Evolutionary conservation across 768 basidiomycete genomes (phyloP), one percentile per base, ranked within the genome.

Genomic region (Chlorophyllum brunneum): DNA sequence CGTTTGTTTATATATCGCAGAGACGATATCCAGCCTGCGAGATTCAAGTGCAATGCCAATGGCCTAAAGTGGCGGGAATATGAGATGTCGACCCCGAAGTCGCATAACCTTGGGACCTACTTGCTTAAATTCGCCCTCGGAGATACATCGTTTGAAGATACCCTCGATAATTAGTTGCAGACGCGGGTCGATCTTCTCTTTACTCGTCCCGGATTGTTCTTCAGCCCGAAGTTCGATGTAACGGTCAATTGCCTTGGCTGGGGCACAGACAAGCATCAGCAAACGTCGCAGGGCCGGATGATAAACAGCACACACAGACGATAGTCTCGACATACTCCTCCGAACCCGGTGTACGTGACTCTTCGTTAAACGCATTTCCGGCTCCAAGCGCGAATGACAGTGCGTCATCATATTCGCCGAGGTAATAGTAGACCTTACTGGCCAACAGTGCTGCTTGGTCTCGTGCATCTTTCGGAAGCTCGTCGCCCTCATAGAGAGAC

Each of bases 341-440:
- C 13, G 86, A 78, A 20, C 79, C 86, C 52, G 72, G 65, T 13
- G 70, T 74, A 60, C 78, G 79, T 57, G 79, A 72, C 64, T 92
- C 88, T 1, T 74, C 77, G 65, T 91, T 86, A 63, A 98, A 98
- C 65, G 89, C 86, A 66, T 71, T 76, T 51, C 90, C 93, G 15
- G 95, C 92, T 52, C 88, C 88, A 41, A 99, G 82, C 18, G 97
- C 97, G 63, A 98, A 98, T 10, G 91, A 87, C 54, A 99, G 80
- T 24, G 95, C 92, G 66, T 99, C 97, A 63, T 95, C 92, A 60
- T 95, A 90, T 67, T 92, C 91, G 58, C 90, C 93, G 43, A 99
- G 78, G 78, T 88, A 95, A 71, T 93, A 98, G 70, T 98, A 98
- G 44, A 98, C 90, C 67, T 98, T 98, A 77, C 93, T 95, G n/a